phyloP scores from a whole-genome alignment of 139 green algal genomes.

The Trebouxia sp. region DNA sequence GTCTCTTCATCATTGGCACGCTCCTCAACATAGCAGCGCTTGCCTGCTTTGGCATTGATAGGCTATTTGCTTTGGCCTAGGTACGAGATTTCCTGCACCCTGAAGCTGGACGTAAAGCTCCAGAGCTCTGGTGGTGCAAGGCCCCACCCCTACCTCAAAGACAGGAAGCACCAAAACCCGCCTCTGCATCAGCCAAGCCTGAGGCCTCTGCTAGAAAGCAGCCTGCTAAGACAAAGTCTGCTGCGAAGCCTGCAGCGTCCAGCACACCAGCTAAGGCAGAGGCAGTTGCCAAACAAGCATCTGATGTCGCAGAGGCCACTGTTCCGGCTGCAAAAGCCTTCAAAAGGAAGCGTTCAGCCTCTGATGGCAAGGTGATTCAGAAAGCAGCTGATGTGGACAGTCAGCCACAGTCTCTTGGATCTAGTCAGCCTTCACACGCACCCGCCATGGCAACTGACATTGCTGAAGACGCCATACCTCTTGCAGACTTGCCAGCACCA shows the following conservation, averaged over 20 bases:
- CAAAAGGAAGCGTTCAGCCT: too few relatives aligned
- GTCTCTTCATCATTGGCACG: too few relatives aligned
- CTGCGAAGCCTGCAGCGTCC: background rate
- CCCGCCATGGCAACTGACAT: background rate
- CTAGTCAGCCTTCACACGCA: background rate
- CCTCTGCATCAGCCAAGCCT: background rate
- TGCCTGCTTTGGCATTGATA: too few relatives aligned
- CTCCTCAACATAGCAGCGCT: too few relatives aligned
- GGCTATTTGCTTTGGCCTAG: too few relatives aligned
- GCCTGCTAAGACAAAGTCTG: background rate
- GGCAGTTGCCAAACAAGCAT: too few relatives aligned
- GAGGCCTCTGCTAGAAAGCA: background rate
- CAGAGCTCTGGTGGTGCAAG: conserved; percentile 62
- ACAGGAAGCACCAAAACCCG: background rate
- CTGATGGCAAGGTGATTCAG: too few relatives aligned
- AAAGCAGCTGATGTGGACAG: too few relatives aligned
- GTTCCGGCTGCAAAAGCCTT: too few relatives aligned
- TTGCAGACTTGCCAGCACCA: background rate
- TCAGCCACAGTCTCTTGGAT: too few relatives aligned
- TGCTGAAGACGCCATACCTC: background rate
- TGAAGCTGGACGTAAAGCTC: conserved; percentile 50
- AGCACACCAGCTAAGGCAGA: too few relatives aligned
- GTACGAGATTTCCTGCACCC: conserved; percentile 55
- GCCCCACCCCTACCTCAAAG: conserved; percentile 33
- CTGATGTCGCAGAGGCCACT: too few relatives aligned